Base-by-base conservation (phyloP, 257 asterid genomes). In the Lycium barbarum region DNA sequence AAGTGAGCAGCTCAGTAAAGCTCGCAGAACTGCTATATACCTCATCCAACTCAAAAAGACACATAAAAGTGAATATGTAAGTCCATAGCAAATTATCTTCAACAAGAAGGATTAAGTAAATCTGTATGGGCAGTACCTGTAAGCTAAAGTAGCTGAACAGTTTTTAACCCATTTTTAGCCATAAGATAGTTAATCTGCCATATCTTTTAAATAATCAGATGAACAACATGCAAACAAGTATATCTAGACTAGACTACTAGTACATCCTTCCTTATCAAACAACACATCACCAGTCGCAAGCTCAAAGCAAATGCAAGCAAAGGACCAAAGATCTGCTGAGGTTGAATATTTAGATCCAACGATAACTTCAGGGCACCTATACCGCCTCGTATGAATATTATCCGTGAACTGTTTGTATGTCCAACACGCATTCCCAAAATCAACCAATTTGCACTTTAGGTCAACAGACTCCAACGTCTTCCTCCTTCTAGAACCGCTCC, bases 371-470 rank as follows among this genome's bases (percentile, higher is more conserved):
- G 99, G 99, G 79, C 98, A 94, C 85, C 99, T 91, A 81, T 96
- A 96, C 76, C 94, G 99, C 87, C 99, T 90, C 26, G 99, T 96
- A 87, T 96, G 99, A 70, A 96, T 93, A 84, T 96, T 97, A 43
- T 93, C 91, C 2, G 98, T 94, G 87, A 96, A 94, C 84, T 94
- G 98, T 80, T 93, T 94, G 81, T 96, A 88, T 9, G 98, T 94
- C 99, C 99, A 96, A 84, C 99, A 96, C 7, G 98, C 98, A 92
- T 96, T 96, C 87, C 99, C 99, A 87, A 96, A 94, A 86, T 96
- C 99, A 54, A 96, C 99, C 81, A 96, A 89, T 86, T 96, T 96
- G 95, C 99, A 96, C 82, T 90, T 92, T 47, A 92, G 91, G 85
- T 93, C 98, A 86, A 88, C 89, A 84, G 93, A 98, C 54, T 94